Conservation (phyloP, 2,329 filamentous ascomycete species). For the Sporothrix schenckii region DNA sequence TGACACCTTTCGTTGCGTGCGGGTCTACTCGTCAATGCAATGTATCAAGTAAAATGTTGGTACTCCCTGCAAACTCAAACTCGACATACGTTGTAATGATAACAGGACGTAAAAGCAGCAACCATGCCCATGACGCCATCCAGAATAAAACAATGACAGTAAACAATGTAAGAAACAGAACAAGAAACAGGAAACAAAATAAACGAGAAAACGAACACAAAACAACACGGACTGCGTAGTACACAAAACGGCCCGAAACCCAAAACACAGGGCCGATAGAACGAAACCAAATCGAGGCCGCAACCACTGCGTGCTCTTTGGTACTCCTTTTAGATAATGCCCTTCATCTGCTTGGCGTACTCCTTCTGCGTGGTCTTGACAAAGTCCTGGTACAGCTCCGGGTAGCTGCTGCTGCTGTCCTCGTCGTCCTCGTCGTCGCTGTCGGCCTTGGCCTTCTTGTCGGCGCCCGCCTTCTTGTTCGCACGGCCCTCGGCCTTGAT, state of each 20-base stretch:
- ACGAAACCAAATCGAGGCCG: slow-evolving; percentile 6
- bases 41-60: slow-evolving; percentile 22
- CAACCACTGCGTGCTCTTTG: not conserved
- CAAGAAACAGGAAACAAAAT: slow-evolving; percentile 1
- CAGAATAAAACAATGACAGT: slow-evolving; percentile 17
- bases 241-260: slow-evolving; percentile 15
- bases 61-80: slow-evolving; percentile 30
- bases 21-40: not conserved
- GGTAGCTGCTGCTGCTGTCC: slow-evolving; percentile 60
- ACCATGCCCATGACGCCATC: slow-evolving; percentile 29
- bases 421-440: slow-evolving; percentile 50
- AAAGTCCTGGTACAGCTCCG: slow-evolving; percentile 65
- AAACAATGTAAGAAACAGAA: not conserved
- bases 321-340: slow-evolving; percentile 36
- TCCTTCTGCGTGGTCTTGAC: slow-evolving; percentile 70
- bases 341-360: slow-evolving; percentile 57
- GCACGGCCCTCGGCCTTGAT: slow-evolving; percentile 48
- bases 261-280: slow-evolving; percentile 1
- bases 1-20: not conserved
- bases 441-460: slow-evolving; percentile 47
- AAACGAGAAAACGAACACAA: not conserved
- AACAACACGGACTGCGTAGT: not conserved
- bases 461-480: slow-evolving; percentile 58
- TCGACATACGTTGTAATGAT: slow-evolving; percentile 26
- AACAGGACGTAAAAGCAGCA: slow-evolving; percentile 25